Base-by-base conservation (phyloP, 2,329 filamentous ascomycete genomes). In the Leptographium wingfieldii region DNA sequence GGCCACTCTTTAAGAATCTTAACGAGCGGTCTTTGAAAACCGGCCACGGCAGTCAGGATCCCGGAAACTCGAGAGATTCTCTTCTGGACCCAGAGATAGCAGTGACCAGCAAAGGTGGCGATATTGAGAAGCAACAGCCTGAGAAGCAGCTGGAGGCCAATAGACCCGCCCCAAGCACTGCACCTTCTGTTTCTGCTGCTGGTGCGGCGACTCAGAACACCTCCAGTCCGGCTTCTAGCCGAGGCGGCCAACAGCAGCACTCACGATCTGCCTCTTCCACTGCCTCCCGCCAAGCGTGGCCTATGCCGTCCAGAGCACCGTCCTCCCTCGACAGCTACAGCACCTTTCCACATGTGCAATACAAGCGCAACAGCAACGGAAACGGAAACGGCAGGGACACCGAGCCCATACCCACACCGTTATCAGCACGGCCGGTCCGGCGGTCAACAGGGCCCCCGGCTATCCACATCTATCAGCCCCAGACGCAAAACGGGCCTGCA, bases 301-400 rank as follows among this genome's bases (percentile, higher is more conserved):
- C 40, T 5, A 43, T 43, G 40, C 40, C 40, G 6, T 2, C 40
- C 40, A 43, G 12, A 9, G n/a, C 46, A 22, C 58, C 10, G 14
- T 59, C 9, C 12, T 55, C 60, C 5, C 48, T 49, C 33, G 48
- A 56, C 54, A 62, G 55, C 58, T 62, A 60, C 48, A 62, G 62
- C 62, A 62, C 60, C 1, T 60, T 62, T 5, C 62, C 60, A 1
- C 11, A 55, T 3, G 27, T 33, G 16, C 56, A 31, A 6, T 29
- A 22, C 27, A 33, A 38, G 22, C 11, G 35, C 22, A 49, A 25
- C 40, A 27, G 11, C 33, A 19, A 38, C 27, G 31, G 46, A 11
- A 19, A 38, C 27, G 31, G 46, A 11, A 48, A 27, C 19, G 22
- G 4, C 43, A 22, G 35, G 27, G 27, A 11, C 53, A n/a, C 22